phyloP scores from a whole-genome alignment of 2,329 filamentous ascomycete genomes.

The Neurospora crassa region DNA sequence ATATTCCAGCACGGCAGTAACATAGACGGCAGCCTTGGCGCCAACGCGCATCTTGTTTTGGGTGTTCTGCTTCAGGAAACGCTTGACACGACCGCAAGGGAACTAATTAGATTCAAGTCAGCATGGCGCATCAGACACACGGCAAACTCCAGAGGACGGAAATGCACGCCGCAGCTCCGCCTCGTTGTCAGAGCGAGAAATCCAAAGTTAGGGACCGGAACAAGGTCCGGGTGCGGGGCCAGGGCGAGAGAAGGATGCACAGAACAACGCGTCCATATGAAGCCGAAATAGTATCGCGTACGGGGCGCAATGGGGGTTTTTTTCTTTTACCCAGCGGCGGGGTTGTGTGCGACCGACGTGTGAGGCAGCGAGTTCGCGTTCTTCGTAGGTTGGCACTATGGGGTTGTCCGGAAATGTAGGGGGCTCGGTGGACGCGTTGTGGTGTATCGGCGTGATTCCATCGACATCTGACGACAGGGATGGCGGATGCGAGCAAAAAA shows the following conservation, averaged over 20 bases:
- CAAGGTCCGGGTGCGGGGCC: neutral
- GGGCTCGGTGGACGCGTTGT: conserved; percentile 9
- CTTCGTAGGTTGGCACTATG: conserved; percentile 1
- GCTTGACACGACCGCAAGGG: conserved; percentile 98
- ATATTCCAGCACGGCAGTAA: conserved; percentile 96
- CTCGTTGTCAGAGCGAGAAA: neutral
- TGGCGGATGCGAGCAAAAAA: neutral
- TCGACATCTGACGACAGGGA: neutral
- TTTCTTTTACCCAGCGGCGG: neutral
- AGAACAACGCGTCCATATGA: neutral
- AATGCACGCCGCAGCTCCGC: neutral
- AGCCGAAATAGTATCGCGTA: neutral
- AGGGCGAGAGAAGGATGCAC: neutral
- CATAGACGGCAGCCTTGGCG: conserved; percentile 96
- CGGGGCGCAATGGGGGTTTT: neutral
- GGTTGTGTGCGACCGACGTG: neutral
- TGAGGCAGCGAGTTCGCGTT: neutral
- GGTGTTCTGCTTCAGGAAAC: conserved; percentile 98
- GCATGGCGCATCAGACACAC: neutral
- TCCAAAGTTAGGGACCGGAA: neutral
- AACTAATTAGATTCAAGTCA: conserved; percentile 50
- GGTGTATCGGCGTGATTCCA: neutral
- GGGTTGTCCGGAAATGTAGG: conserved; percentile 4
- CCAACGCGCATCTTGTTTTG: conserved; percentile 99
- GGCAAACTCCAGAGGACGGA: neutral